Conservation (phyloP, 2,329 filamentous ascomycete genomes). For the Diplocarpon mali region DNA sequence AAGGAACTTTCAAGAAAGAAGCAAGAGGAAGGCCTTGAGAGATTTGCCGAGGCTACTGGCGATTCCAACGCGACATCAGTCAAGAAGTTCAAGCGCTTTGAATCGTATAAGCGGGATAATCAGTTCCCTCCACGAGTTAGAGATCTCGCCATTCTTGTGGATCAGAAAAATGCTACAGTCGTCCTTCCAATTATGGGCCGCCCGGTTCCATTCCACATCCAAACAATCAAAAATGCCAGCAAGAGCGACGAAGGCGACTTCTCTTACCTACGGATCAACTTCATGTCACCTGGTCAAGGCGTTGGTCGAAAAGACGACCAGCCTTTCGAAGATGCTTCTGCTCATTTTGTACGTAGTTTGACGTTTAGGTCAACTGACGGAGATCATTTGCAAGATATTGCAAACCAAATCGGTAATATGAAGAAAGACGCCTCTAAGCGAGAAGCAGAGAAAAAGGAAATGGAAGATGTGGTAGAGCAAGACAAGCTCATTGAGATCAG, state of each 20-base stretch:
- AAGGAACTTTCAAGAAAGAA: slow-evolving; percentile 82
- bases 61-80: slow-evolving; percentile 82
- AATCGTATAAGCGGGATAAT: slow-evolving; percentile 97
- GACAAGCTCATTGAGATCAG: slow-evolving; percentile 93
- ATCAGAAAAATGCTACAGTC: slow-evolving; percentile 80
- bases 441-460: slow-evolving; percentile 97
- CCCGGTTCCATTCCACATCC: slow-evolving; percentile 94
- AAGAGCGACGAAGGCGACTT: slow-evolving; percentile 95
- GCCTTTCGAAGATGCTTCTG: slow-evolving; percentile 90
- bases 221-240: slow-evolving; percentile 97
- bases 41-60: slow-evolving; percentile 76
- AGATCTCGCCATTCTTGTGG: slow-evolving; percentile 82
- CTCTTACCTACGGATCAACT: slow-evolving; percentile 91
- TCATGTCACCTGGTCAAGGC: slow-evolving; percentile 91
- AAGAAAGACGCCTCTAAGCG: slow-evolving; percentile 86
- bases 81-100: slow-evolving; percentile 98
- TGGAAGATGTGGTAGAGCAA: slow-evolving; percentile 98
- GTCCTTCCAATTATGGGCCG: slow-evolving; percentile 95
- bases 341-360: slow-evolving; percentile 90
- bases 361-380: slow-evolving; percentile 90
- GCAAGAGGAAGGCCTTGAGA: slow-evolving; percentile 73
- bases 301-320: slow-evolving; percentile 96
- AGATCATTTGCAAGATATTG: slow-evolving; percentile 79
- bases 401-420: slow-evolving; percentile 87
- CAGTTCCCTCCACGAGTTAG: slow-evolving; percentile 76